Percentiles rank a stretch among this genome's conserved stretches.
These are phyloP conservation scores for Metarhizium rileyi DNA, from an alignment of 2,329 filamentous ascomycete species.

Conservation along the genomic window DNA sequence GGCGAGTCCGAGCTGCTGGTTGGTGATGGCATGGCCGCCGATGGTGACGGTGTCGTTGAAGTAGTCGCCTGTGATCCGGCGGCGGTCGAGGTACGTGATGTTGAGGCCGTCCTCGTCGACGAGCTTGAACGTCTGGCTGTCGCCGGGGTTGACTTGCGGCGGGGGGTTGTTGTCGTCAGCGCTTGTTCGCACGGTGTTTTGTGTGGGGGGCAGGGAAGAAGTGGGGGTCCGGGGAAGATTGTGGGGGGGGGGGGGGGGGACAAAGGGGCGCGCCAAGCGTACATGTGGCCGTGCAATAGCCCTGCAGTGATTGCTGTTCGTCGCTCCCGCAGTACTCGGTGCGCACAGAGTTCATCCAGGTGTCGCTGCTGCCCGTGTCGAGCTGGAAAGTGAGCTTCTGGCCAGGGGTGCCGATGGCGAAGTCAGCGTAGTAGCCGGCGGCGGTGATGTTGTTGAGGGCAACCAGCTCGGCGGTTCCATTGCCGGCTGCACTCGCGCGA, in stretches of 20 bases:
- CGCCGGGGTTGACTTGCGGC: slow-evolving; percentile 25
- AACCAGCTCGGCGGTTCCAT: slow-evolving; percentile 22
- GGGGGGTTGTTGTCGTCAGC: not conserved
- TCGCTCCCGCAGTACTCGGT: slow-evolving; percentile 48
- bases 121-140: slow-evolving; percentile 39
- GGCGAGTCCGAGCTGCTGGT: slow-evolving; percentile 48
- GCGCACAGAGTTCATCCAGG: slow-evolving; percentile 48
- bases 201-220: too few relatives aligned
- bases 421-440: slow-evolving; percentile 46
- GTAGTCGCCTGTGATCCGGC: slow-evolving; percentile 45
- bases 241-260: too few relatives aligned
- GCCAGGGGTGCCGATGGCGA: slow-evolving; percentile 48
- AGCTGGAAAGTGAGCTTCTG: slow-evolving; percentile 45
- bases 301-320: slow-evolving; percentile 21
- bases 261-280: not conserved
- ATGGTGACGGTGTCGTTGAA: slow-evolving; percentile 47
- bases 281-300: not conserved
- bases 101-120: slow-evolving; percentile 37
- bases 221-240: not conserved
- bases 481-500: slow-evolving; percentile 17
- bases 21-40: slow-evolving; percentile 33
- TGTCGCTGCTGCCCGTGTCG: slow-evolving; percentile 55
- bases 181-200: not conserved
- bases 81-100: slow-evolving; percentile 52
- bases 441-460: slow-evolving; percentile 43